Evolutionary conservation across 345 rosid genomes (phyloP).

Genomic region (Lepidium africanum): DNA sequence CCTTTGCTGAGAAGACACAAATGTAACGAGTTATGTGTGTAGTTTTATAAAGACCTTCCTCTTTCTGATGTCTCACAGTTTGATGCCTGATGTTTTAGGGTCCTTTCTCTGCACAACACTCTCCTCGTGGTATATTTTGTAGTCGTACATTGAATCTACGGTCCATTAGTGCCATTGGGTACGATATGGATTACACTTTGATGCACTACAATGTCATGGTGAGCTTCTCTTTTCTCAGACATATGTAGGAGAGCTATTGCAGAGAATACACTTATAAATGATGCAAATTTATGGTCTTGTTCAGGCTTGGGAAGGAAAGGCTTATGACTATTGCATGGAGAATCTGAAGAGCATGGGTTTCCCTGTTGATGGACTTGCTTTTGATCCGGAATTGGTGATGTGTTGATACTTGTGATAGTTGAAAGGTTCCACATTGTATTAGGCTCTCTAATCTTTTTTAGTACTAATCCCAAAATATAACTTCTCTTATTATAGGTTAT

Average conservation of each 20-base stretch:
- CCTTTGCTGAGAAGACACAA: not conserved
- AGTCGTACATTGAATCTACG: slow-evolving; percentile 89
- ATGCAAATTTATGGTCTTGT: not conserved
- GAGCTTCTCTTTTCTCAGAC: not conserved
- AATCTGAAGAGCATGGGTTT: slow-evolving; percentile 78
- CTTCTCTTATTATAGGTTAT: slow-evolving; percentile 44
- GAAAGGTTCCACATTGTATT: not conserved
- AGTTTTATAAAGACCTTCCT: not conserved
- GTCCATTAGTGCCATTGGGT: slow-evolving; percentile 93
- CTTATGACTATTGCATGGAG: slow-evolving; percentile 93
- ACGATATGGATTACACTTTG: slow-evolving; percentile 99
- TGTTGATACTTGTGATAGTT: slow-evolving; percentile 16
- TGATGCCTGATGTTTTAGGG: slow-evolving; percentile 37
- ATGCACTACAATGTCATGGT: slow-evolving; percentile 93
- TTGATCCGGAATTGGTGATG: slow-evolving; percentile 77
- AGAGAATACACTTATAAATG: not conserved
- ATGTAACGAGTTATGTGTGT: not conserved
- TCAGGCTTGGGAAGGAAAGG: slow-evolving; percentile 99
- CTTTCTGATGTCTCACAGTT: slow-evolving; percentile 8
- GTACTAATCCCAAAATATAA: not conserved
- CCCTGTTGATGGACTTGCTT: slow-evolving; percentile 85
- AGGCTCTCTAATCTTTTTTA: not conserved
- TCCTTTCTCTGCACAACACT: slow-evolving; percentile 69
- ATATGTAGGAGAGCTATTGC: not conserved
- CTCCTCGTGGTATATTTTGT: slow-evolving; percentile 92